A percentile compares a stretch with the other conserved stretches of the same genome.
These are phyloP conservation scores for Mikania micrantha DNA, from an alignment of 129 eudicot species.

Conservation along the genomic window DNA sequence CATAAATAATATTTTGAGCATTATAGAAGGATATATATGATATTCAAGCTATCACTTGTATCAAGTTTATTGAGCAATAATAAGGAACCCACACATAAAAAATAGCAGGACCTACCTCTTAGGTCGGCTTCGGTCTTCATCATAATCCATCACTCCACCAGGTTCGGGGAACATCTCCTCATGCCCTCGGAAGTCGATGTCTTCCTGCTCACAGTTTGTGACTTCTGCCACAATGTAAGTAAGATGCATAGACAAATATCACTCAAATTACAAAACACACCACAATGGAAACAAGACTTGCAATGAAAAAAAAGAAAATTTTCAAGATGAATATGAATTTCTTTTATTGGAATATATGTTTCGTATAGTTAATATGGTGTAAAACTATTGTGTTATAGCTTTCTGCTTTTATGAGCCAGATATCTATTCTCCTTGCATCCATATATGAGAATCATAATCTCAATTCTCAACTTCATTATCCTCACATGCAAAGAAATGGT, in stretches of 20 bases:
- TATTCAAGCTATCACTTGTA: neutral
- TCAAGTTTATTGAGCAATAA: neutral
- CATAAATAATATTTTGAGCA: too few species aligned
- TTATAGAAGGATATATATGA: neutral
- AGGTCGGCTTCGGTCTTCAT: conserved; percentile 30
- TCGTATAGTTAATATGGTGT: neutral
- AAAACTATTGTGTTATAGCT: neutral
- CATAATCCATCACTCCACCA: conserved; percentile 85
- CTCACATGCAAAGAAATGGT: neutral
- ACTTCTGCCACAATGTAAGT: conserved; percentile 87
- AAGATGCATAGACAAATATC: conserved; percentile 25
- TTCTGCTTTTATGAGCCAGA: neutral
- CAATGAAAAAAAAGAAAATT: neutral
- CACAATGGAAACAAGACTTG: neutral
- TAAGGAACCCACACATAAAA: neutral
- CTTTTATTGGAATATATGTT: neutral
- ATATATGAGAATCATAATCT: neutral
- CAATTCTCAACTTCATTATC: neutral
- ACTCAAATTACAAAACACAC: conserved; percentile 2
- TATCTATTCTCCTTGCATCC: neutral
- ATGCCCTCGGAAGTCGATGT: conserved; percentile 68
- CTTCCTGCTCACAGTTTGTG: conserved; percentile 86
- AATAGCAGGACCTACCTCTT: conserved; percentile 25
- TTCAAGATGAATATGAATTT: neutral
- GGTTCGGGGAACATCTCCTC: conserved; percentile 75